A percentile compares a stretch with the other conserved stretches of the same genome.
phyloP scores from a whole-genome alignment of 192 early-diverging fungal genomes.

The Tieghemiomyces parasiticus region DNA sequence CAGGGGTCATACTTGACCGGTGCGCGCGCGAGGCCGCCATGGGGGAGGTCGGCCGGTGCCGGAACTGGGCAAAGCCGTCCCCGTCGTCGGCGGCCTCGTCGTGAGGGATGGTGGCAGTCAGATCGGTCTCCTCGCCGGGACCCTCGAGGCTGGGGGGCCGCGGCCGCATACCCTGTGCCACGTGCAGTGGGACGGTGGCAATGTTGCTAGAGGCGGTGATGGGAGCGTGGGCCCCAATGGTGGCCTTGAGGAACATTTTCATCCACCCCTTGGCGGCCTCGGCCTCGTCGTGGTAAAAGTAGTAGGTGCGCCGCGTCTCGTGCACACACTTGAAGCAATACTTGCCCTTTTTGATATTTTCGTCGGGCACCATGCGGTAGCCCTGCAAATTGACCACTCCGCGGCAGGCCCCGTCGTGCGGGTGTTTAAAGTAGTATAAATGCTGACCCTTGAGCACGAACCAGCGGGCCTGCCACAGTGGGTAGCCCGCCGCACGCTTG shows the following conservation, averaged over 20 bases:
- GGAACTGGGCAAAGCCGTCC: not conserved
- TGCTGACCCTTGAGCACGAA: constrained; percentile 41
- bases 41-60: not conserved
- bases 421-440: constrained; percentile 41
- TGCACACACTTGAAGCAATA: constrained; percentile 47
- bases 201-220: constrained; percentile 44
- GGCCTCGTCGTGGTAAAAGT: constrained; percentile 38
- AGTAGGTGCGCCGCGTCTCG: constrained; percentile 38
- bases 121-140: not conserved
- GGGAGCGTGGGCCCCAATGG: constrained; percentile 30
- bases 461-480: constrained; percentile 43
- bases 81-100: not conserved
- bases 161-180: constrained; percentile 36
- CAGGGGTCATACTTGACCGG: not conserved
- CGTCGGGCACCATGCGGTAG: constrained; percentile 42
- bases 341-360: constrained; percentile 38
- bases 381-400: constrained; percentile 42
- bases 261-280: constrained; percentile 36
- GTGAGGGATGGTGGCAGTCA: not conserved
- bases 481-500: constrained; percentile 41
- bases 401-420: constrained; percentile 18
- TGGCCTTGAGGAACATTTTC: constrained; percentile 46
- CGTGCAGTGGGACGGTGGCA: constrained; percentile 33
- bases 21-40: not conserved
- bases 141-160: constrained; percentile 21